phyloP scores from a whole-genome alignment of 2,329 filamentous ascomycete genomes.

The Ciborinia camelliae region DNA sequence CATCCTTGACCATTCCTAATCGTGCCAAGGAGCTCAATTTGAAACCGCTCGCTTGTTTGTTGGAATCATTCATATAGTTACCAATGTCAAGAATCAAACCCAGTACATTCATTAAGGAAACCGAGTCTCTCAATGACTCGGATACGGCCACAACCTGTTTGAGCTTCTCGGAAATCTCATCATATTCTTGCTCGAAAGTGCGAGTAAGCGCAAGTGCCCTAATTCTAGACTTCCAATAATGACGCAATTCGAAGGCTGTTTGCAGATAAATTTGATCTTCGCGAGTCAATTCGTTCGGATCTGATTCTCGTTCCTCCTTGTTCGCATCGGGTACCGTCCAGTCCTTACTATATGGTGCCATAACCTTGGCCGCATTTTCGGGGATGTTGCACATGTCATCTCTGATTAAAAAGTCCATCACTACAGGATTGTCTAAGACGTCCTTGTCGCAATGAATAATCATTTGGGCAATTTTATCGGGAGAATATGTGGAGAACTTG shows the following conservation, averaged over 20 bases:
- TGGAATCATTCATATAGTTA: slow-evolving; percentile 99
- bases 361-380: slow-evolving; percentile 83
- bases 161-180: slow-evolving; percentile 82
- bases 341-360: slow-evolving; percentile 95
- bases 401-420: slow-evolving; percentile 95
- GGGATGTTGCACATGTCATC: slow-evolving; percentile 90
- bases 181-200: slow-evolving; percentile 83
- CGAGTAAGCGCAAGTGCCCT: slow-evolving; percentile 80
- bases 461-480: slow-evolving; percentile 85
- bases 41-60: slow-evolving; percentile 97
- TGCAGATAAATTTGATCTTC: slow-evolving; percentile 95
- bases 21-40: slow-evolving; percentile 92
- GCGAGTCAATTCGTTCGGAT: slow-evolving; percentile 82
- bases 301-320: slow-evolving; percentile 74
- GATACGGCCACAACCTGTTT: slow-evolving; percentile 82
- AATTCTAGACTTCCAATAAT: slow-evolving; percentile 99
- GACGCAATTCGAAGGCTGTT: slow-evolving; percentile 89
- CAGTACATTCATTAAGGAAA: slow-evolving; percentile 91
- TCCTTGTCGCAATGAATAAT: slow-evolving; percentile 93
- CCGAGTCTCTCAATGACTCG: slow-evolving; percentile 85
- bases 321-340: slow-evolving; percentile 87
- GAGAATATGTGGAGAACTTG: slow-evolving; percentile 82
- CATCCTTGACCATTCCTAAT: slow-evolving; percentile 96
- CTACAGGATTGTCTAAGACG: slow-evolving; percentile 81
- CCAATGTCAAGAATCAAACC: slow-evolving; percentile 95